Evolutionary conservation across 257 asterid genomes (phyloP).

Genomic region (Orobanche coerulescens): DNA sequence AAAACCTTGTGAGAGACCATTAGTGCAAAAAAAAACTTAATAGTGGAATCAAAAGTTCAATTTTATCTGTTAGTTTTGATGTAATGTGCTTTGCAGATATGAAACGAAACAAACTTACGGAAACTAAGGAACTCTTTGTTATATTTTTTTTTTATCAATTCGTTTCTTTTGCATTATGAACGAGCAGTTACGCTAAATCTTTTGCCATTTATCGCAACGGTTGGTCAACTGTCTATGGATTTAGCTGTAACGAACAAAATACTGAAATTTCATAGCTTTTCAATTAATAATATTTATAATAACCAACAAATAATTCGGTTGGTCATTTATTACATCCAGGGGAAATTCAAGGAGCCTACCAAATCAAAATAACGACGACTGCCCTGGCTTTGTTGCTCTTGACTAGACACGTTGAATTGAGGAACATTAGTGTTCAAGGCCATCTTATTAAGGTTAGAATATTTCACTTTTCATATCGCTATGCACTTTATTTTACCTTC

Average conservation of each 20-base stretch:
- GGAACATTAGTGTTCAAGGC: conserved; percentile 63
- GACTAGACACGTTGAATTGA: conserved; percentile 66
- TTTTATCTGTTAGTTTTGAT: conserved; percentile 1
- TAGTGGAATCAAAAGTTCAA: no score
- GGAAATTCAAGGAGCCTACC: conserved; percentile 91
- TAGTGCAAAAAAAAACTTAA: no score
- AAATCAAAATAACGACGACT: conserved; percentile 82
- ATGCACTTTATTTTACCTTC: neutral
- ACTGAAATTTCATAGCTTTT: neutral
- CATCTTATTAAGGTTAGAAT: conserved; percentile 66
- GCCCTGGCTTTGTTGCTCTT: conserved; percentile 80
- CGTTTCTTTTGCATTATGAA: neutral
- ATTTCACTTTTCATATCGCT: conserved; percentile 13
- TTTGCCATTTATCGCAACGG: no score
- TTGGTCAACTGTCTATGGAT: conserved; percentile 1
- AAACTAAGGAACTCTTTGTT: no score
- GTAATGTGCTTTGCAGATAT: neutral
- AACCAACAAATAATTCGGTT: conserved; percentile 13
- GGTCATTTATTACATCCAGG: conserved; percentile 50
- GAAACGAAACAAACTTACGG: conserved; percentile 13
- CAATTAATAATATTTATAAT: neutral
- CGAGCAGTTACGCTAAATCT: no score
- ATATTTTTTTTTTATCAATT: neutral
- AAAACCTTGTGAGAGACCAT: no score
- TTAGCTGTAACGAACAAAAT: no score